Evolutionary conservation across 2,329 filamentous ascomycete genomes (phyloP).

Genomic region (Scytalidium sp.): DNA sequence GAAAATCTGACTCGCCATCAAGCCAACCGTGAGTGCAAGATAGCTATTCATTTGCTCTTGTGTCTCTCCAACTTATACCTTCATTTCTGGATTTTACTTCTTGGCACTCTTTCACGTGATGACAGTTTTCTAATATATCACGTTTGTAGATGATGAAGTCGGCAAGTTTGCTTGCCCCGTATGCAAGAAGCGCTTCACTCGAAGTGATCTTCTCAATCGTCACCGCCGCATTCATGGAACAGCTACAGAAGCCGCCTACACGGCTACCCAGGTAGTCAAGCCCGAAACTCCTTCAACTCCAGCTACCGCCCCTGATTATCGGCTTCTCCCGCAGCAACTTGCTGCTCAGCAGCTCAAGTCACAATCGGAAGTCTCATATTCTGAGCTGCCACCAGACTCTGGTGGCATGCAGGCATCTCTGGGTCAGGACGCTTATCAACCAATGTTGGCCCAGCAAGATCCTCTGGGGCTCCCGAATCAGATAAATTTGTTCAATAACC

Average conservation of each 20-base stretch:
- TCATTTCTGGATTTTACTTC: too few relatives aligned
- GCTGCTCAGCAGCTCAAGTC: neutral
- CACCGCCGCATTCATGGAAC: constrained; percentile 23
- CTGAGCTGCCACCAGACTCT: neutral
- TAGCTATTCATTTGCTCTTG: neutral
- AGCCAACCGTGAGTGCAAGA: constrained; percentile 24
- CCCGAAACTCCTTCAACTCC: neutral
- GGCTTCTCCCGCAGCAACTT: neutral
- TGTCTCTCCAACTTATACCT: too few relatives aligned
- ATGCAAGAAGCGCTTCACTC: constrained; percentile 25
- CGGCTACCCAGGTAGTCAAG: constrained; percentile 12
- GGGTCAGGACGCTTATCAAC: neutral
- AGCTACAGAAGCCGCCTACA: constrained; percentile 5
- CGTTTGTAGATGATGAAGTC: constrained; percentile 21
- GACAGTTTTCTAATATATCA: neutral
- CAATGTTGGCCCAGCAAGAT: neutral
- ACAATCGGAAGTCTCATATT: neutral
- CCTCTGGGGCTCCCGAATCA: neutral
- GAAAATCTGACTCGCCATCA: constrained; percentile 27
- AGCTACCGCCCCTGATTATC: neutral
- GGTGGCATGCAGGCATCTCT: neutral
- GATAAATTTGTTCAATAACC: neutral
- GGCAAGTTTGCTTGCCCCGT: constrained; percentile 24
- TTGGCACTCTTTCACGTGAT: neutral
- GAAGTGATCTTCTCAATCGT: constrained; percentile 26